A percentile compares a stretch with the other conserved stretches of the same genome.
phyloP scores from a whole-genome alignment of 345 rosid genomes.

The Hirschfeldia incana region DNA sequence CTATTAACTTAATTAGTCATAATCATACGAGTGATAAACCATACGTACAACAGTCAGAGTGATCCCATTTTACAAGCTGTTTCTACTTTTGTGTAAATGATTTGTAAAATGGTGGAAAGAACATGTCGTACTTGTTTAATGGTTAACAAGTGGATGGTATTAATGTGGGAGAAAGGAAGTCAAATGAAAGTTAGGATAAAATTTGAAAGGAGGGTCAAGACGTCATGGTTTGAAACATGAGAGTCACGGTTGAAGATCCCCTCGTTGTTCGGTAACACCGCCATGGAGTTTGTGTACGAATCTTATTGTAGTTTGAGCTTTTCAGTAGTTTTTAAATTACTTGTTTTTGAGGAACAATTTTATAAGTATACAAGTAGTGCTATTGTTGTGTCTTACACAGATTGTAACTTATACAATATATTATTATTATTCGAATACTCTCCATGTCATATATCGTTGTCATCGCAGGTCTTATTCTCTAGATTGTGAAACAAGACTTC shows the following conservation, averaged over 20 bases:
- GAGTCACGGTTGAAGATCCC: conserved; percentile 43
- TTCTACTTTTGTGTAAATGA: neutral
- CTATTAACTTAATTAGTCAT: neutral
- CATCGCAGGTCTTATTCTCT: neutral
- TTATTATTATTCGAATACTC: neutral
- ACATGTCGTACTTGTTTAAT: conserved; percentile 6
- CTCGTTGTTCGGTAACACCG: conserved; percentile 38
- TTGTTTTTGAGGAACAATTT: neutral
- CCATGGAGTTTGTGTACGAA: conserved; percentile 40
- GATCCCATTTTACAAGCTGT: neutral
- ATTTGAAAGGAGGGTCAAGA: conserved; percentile 25
- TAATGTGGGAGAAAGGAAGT: conserved; percentile 11
- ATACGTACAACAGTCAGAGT: neutral
- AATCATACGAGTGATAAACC: neutral
- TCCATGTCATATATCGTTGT: neutral
- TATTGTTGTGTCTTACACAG: conserved; percentile 10
- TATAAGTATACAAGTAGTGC: neutral
- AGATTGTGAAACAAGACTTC: neutral
- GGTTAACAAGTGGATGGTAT: neutral
- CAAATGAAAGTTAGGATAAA: conserved; percentile 29
- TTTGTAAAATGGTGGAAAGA: neutral
- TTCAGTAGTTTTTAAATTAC: neutral
- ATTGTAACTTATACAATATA: neutral
- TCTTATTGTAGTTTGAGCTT: conserved; percentile 41
- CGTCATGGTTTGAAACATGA: conserved; percentile 38